Evolutionary conservation across 2,329 filamentous ascomycete species (phyloP), one percentile per base, ranked within the genome.

Genomic region (Claviceps sorghi): DNA sequence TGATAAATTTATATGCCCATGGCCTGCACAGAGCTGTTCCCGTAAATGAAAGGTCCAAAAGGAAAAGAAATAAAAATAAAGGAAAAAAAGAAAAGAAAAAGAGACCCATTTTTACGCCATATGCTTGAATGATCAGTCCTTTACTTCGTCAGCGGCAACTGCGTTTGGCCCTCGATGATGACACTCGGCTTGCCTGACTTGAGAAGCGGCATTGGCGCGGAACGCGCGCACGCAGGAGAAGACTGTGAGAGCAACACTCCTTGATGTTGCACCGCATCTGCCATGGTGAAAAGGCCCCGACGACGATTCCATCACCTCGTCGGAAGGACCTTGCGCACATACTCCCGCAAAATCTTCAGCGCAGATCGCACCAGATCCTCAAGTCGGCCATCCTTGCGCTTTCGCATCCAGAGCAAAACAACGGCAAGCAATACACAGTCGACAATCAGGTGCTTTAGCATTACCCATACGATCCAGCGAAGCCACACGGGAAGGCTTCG

Each of bases 311-410:
- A 43, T 53, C 72, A 79, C 64, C 78, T 71, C 3, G 78, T 72
- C 8, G 81, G 81, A 22, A 84, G 61, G 29, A 83, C 62, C 47
- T 74, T 80, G 52, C 79, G 69, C 22, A 74, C 68, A 58, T 83
- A 84, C 61, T 83, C 80, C 52, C 79, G 69, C 17, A 70, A 65
- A 44, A 83, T 66, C 55, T 66, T 71, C 10, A 88, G 63, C 15
- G 82, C 71, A 1, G 83, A 80, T 47, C 85, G 72, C 3, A 89
- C 78, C n/a, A 86, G 73, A 56, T 86, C 85, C 63, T 91, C 86
- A 1, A 90, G 65, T 54, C 86, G 73, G 47, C 78, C 72, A 60
- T 91, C 86, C 59, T 83, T 84, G 62, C 79, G 80, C 57, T 75
- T 77, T 51, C 86, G 72, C 78, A 91, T 77, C 78, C 83, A 90